These are phyloP conservation scores for Lenzites betulinus DNA, from an alignment of 768 basidiomycete genomes.

Conservation along the genomic window DNA sequence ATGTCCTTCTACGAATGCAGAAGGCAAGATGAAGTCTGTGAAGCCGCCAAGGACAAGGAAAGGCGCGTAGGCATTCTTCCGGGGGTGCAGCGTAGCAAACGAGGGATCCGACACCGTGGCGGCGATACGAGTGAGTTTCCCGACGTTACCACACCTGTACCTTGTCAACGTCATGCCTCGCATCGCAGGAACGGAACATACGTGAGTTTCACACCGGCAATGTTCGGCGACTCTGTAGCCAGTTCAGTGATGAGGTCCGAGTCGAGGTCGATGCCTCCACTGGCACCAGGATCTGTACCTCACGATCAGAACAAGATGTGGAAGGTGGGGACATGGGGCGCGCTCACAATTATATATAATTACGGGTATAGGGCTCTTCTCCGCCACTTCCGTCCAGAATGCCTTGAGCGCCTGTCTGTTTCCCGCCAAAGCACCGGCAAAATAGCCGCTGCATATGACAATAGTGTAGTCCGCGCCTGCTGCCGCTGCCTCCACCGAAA, in stretches of 20 bases:
- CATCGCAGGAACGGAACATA: slow-evolving; percentile 39
- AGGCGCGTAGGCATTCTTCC: slow-evolving; percentile 62
- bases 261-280: slow-evolving; percentile 88
- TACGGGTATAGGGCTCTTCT: slow-evolving; percentile 82
- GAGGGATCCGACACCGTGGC: slow-evolving; percentile 57
- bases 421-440: slow-evolving; percentile 67
- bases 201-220: slow-evolving; percentile 89
- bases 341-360: slow-evolving; percentile 84
- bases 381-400: slow-evolving; percentile 75
- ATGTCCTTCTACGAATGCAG: slow-evolving; percentile 70
- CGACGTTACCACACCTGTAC: slow-evolving; percentile 82
- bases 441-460: slow-evolving; percentile 86
- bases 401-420: slow-evolving; percentile 71
- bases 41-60: slow-evolving; percentile 90
- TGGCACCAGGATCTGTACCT: slow-evolving; percentile 73
- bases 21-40: slow-evolving; percentile 78
- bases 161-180: slow-evolving; percentile 9
- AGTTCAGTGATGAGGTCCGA: slow-evolving; percentile 84
- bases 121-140: slow-evolving; percentile 85
- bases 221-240: slow-evolving; percentile 72
- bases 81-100: slow-evolving; percentile 63
- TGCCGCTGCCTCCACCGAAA: slow-evolving; percentile 75
- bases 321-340: not conserved
- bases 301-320: slow-evolving; percentile 15
- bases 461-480: slow-evolving; percentile 88